A percentile compares a stretch with the other conserved stretches of the same genome.
These are phyloP conservation scores for Pseudotulostoma volvatum DNA, from an alignment of 495 filamentous ascomycete genomes.

Conservation along the genomic window DNA sequence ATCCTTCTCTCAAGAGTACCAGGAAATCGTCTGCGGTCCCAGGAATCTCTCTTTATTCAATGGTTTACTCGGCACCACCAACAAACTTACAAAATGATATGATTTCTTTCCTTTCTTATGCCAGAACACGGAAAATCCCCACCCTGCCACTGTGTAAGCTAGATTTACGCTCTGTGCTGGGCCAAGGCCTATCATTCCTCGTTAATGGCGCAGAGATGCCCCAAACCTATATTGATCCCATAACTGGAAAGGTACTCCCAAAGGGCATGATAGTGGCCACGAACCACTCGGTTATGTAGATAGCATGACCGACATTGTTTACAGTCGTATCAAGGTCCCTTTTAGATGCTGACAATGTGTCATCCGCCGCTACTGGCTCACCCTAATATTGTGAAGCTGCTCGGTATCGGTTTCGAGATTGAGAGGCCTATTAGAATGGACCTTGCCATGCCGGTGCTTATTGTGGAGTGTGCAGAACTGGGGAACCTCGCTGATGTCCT, in stretches of 20 bases:
- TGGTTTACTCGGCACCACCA: conserved; percentile 7
- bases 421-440: conserved; percentile 8
- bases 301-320: conserved; percentile 6
- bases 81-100: conserved; percentile 10
- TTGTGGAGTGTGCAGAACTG: conserved; percentile 13
- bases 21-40: conserved; percentile 6
- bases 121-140: conserved; percentile 13
- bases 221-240: conserved; percentile 9
- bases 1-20: too few species aligned
- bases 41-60: conserved; percentile 10
- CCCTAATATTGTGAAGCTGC: conserved; percentile 15
- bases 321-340: conserved; percentile 7
- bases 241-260: conserved; percentile 7
- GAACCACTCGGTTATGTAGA: conserved; percentile 11
- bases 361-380: conserved; percentile 12
- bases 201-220: conserved; percentile 16
- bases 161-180: conserved; percentile 12
- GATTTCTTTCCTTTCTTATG: conserved; percentile 14
- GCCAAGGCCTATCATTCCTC: conserved; percentile 13
- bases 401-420: conserved; percentile 12
- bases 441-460: conserved; percentile 12
- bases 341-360: conserved; percentile 13
- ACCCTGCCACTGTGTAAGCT: conserved; percentile 12
- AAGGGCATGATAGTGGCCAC: conserved; percentile 11
- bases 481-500: conserved; percentile 14